These are phyloP conservation scores for Nigrospora osmanthi DNA, from an alignment of 2,329 filamentous ascomycete species.

Conservation along the genomic window DNA sequence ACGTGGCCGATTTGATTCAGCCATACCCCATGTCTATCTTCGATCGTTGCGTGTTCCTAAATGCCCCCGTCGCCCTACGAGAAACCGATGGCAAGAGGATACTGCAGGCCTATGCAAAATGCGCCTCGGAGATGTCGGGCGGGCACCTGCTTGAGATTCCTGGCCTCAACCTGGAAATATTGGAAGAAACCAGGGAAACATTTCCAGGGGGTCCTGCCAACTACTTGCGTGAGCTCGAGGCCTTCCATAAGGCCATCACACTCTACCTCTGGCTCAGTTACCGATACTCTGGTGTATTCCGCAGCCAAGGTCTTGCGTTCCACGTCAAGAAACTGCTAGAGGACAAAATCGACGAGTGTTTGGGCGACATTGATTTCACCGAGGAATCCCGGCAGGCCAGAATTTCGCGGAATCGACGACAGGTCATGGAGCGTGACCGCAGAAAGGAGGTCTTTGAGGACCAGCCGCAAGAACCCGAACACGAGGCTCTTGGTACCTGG, in stretches of 20 bases:
- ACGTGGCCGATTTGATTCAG: conserved; percentile 69
- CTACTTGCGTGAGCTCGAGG: conserved; percentile 65
- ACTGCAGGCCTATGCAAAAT: conserved; percentile 57
- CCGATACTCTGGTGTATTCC: conserved; percentile 75
- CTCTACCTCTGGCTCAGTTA: conserved; percentile 92
- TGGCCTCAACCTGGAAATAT: conserved; percentile 62
- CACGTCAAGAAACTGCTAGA: conserved; percentile 75
- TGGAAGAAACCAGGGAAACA: conserved; percentile 53
- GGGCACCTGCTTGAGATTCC: conserved; percentile 66
- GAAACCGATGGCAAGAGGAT: conserved; percentile 39
- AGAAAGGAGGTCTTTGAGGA: conserved; percentile 14
- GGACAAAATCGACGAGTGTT: conserved; percentile 58
- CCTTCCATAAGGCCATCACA: conserved; percentile 73
- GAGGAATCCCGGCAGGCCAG: conserved; percentile 25
- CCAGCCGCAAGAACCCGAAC: background rate
- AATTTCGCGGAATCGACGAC: conserved; percentile 12
- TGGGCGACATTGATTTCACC: conserved; percentile 47
- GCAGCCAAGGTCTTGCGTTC: conserved; percentile 65
- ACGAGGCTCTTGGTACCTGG: conserved; percentile 21
- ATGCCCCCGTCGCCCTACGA: conserved; percentile 57
- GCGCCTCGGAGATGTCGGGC: conserved; percentile 58
- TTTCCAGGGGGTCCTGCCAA: conserved; percentile 28
- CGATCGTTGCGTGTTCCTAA: conserved; percentile 70
- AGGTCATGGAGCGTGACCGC: conserved; percentile 6
- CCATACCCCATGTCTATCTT: conserved; percentile 58